Evolutionary conservation across 2,329 filamentous ascomycete species (phyloP).

Genomic region (Xylariomycetidae sp.): DNA sequence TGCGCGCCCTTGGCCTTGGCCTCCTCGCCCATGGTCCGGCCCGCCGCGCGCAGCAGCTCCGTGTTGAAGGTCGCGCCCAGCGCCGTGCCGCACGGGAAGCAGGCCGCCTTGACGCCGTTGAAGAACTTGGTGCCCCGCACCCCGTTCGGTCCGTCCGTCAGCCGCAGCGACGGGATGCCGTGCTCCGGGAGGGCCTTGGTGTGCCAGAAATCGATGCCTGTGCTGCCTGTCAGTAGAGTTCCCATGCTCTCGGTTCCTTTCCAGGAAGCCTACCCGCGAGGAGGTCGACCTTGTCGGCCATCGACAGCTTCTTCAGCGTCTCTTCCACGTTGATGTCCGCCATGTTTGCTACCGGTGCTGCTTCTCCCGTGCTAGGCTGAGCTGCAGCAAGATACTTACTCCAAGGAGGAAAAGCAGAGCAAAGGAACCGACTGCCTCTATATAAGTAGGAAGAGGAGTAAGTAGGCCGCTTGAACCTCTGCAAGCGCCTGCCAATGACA

Average conservation of each 20-base stretch:
- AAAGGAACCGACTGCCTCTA: no score
- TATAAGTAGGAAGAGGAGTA: no score
- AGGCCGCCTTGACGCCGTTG: slow-evolving; percentile 54
- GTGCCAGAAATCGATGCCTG: slow-evolving; percentile 65
- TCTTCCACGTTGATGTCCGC: slow-evolving; percentile 49
- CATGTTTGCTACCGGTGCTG: no score
- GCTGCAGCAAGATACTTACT: no score
- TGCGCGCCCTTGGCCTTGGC: slow-evolving; percentile 52
- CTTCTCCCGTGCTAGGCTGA: no score
- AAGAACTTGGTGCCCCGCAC: slow-evolving; percentile 64
- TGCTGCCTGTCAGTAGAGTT: not conserved
- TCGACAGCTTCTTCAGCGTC: slow-evolving; percentile 46
- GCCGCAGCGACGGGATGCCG: slow-evolving; percentile 57
- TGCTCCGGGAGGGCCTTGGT: slow-evolving; percentile 54
- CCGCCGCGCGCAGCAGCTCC: slow-evolving; percentile 44
- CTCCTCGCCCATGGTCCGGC: slow-evolving; percentile 46
- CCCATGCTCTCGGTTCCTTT: not conserved
- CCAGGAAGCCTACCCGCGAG: slow-evolving; percentile 35
- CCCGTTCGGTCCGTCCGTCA: slow-evolving; percentile 65
- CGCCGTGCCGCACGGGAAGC: slow-evolving; percentile 53
- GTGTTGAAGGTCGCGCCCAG: slow-evolving; percentile 54
- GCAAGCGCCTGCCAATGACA: no score
- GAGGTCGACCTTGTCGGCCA: slow-evolving; percentile 47
- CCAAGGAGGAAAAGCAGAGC: no score
- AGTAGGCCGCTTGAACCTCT: no score